These are phyloP conservation scores for Fusarium pilosicola DNA, from an alignment of 2,329 filamentous ascomycete genomes.

Conservation along the genomic window DNA sequence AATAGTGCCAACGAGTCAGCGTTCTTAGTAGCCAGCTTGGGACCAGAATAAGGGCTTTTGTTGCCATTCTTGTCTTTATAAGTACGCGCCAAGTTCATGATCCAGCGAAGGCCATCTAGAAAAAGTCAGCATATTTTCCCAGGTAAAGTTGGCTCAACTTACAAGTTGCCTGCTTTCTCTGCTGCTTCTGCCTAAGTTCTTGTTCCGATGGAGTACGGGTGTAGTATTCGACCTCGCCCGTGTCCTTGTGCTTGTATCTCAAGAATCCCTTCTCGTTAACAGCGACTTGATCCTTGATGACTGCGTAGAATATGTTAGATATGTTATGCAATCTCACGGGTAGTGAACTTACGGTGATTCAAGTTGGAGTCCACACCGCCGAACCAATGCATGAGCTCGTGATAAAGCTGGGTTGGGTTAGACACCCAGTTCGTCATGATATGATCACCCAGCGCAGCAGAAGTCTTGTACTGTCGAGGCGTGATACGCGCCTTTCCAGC, in stretches of 20 bases:
- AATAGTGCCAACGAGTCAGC: conserved; percentile 6
- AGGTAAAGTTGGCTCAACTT: rapidly evolving
- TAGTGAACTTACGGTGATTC: no score
- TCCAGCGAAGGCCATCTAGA: neutral
- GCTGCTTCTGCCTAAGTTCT: neutral
- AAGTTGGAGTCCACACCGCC: neutral
- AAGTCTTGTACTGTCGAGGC: neutral
- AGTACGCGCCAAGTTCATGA: neutral
- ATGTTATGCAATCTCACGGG: no score
- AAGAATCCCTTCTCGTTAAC: neutral
- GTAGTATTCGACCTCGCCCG: neutral
- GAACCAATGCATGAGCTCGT: conserved; percentile 16
- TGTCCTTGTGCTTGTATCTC: neutral
- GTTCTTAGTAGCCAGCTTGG: neutral
- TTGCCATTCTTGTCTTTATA: neutral
- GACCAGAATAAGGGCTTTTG: neutral
- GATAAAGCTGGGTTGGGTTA: neutral
- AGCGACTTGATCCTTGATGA: neutral
- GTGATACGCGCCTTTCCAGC: neutral
- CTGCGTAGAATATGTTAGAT: no score
- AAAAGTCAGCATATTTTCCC: rapidly evolving
- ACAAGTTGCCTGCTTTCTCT: conserved; percentile 7
- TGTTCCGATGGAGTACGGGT: neutral
- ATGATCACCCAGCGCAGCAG: neutral
- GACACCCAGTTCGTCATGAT: neutral